phyloP scores from a whole-genome alignment of 1,139 yeast species.

The Saccharomyces hybrid region DNA sequence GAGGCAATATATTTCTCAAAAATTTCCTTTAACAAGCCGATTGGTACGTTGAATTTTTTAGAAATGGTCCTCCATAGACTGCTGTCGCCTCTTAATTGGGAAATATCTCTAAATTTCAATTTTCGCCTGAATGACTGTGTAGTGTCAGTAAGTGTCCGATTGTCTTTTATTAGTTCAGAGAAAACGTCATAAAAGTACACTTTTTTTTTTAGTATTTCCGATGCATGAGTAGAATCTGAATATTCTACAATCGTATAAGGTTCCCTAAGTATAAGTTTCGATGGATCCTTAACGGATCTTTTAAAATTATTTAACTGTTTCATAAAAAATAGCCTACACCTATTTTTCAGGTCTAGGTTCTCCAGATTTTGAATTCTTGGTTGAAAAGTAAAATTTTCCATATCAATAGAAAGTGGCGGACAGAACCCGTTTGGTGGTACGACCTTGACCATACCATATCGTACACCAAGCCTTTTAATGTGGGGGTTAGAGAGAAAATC shows the following conservation, averaged over 20 bases:
- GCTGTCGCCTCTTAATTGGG: not conserved
- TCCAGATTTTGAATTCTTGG: slow-evolving; percentile 57
- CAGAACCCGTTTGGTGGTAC: slow-evolving; percentile 55
- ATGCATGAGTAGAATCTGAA: not conserved
- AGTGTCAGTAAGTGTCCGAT: slow-evolving; percentile 33
- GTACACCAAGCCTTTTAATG: slow-evolving; percentile 44
- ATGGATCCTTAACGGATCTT: slow-evolving; percentile 34
- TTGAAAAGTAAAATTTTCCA: slow-evolving; percentile 46
- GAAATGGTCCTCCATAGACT: not conserved
- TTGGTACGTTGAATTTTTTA: not conserved
- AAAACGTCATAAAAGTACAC: slow-evolving; percentile 49
- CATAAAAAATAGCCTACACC: slow-evolving; percentile 55
- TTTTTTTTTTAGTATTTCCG: not conserved
- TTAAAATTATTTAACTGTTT: slow-evolving; percentile 53
- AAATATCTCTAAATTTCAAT: not conserved
- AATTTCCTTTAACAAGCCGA: slow-evolving; percentile 25
- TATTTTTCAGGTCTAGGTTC: slow-evolving; percentile 53
- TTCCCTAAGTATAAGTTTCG: not conserved
- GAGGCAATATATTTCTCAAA: slow-evolving; percentile 35
- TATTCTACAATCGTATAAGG: not conserved
- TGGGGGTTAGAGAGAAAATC: slow-evolving; percentile 47
- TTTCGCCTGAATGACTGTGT: not conserved
- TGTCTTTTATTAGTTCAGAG: slow-evolving; percentile 27
- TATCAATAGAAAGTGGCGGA: slow-evolving; percentile 47
- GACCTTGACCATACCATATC: slow-evolving; percentile 58